Base-by-base conservation (phyloP, 768 basidiomycete genomes). In the Chalciporus pseudorubinellus region DNA sequence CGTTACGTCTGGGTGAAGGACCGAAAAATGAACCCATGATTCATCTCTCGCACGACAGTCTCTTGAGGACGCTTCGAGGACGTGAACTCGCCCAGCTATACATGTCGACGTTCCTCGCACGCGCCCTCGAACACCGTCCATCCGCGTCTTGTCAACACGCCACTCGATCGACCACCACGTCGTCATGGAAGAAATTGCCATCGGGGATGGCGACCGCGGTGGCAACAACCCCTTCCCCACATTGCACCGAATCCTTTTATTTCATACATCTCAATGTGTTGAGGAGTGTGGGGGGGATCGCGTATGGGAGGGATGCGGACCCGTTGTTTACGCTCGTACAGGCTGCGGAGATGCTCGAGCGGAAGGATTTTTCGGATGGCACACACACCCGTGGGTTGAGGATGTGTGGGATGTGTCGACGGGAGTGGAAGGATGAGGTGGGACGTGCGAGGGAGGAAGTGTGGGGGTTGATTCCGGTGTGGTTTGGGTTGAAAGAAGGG, bases 221-320 rank as follows among this genome's bases (percentile, higher is more conserved):
- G 3, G 18, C 14, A 7, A n/a, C 34, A 5, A 6, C 8, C 22
- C 13, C 47, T 1, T 51, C 62, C 50, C 71, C 28, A 58, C 67
- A 45, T 24, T 90, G 88, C 67, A 70, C 72, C 51, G 84, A 88
- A 46, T 84, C 86, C 13, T 87, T 86, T 68, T 85, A 88, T 68
- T 87, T 83, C 64, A 81, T 90, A 70, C 80, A 80, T 73, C 77
- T 89, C 51, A 88, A 89, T 65, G 71, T 85, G 26, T 69, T 89
- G 38, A 81, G 87, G 50, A 78, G 82, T 19, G 78, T 89, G 39
- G 82, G 84, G 0, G 88, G 88, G 0, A 83, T 89, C 51, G 79
- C 86, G 1, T 76, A 74, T 48, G 87, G 87, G 42, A 75, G 88
- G 21, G 87, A 89, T 59, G 87, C 83, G 3, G 88, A 90, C 61